A percentile compares a stretch with the other conserved stretches of the same genome.
Conservation (phyloP, 2,329 filamentous ascomycete genomes). For the Cladosporium sp. region DNA sequence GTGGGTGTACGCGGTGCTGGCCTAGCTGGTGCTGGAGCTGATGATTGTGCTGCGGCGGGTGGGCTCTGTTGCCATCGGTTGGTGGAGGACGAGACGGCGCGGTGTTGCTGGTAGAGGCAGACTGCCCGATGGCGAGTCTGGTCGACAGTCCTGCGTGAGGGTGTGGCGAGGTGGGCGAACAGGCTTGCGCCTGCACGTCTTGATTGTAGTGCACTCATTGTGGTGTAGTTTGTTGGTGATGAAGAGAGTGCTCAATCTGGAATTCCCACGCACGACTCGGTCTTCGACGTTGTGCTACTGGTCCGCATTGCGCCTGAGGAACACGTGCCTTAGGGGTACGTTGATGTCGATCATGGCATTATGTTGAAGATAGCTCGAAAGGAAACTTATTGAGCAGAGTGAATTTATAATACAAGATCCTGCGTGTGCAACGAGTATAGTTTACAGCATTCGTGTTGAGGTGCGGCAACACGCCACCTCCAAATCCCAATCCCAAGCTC, state of each 20-base stretch:
- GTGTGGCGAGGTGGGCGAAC: conserved; percentile 23
- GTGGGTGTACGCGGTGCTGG: conserved; percentile 9
- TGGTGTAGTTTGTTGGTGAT: conserved; percentile 2
- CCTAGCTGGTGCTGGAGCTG: not conserved
- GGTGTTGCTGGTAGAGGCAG: conserved; percentile 16
- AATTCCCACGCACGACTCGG: not conserved
- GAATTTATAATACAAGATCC: not conserved
- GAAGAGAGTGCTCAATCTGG: not conserved
- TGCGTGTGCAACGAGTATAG: not conserved
- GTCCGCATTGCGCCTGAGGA: not conserved
- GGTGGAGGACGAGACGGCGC: conserved; percentile 29
- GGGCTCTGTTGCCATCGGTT: conserved; percentile 25
- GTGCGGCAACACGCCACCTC: not conserved
- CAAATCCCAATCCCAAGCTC: conserved; percentile 7
- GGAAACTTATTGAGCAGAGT: not conserved
- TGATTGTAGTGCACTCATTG: conserved; percentile 27
- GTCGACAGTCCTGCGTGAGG: conserved; percentile 20
- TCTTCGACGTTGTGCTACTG: not conserved
- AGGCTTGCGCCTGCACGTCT: conserved; percentile 29
- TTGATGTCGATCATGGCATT: not conserved
- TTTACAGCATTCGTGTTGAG: not conserved
- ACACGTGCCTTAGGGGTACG: not conserved
- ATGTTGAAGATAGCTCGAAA: not conserved
- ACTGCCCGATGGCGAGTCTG: conserved; percentile 12
- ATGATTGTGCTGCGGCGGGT: conserved; percentile 2